Base-by-base conservation (phyloP, 306 rosid species). In the Mimosa pudica region DNA sequence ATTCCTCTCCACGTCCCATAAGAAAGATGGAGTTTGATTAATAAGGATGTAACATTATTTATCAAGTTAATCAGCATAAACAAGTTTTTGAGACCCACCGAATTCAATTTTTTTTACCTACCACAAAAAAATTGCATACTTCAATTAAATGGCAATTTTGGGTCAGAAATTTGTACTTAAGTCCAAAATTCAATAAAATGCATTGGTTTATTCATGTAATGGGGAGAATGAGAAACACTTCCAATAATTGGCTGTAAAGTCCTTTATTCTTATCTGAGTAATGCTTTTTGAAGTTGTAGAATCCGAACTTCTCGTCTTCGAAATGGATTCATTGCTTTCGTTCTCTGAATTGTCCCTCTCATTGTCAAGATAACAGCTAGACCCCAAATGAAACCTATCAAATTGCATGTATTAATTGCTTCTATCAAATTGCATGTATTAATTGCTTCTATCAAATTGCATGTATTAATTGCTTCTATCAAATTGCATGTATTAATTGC, bases 361-460 rank as follows among this genome's bases (percentile, higher is more conserved):
- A 5, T 63, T 6, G 77, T 84, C 84, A 62, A 83, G 47, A 7
- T 70, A 42, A 80, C 52, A 20, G 6, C 14, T 24, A 13, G 75
- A 68, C 51, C 61, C 87, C 30, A 32, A 38, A 38, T 76, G 70
- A 78, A 85, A 46, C 76, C 63, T 83, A 86, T 91, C 85, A 83
- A 82, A 83, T 82, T 89, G 73, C 74, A 46, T 33, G 2, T 51
- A 33, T 13, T 9, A 24, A 10, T 24, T 60, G 7, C 33, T 20
- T 60, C 33, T 83, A 86, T 91, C 85, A 83, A 82, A 83, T 82
- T 89, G 73, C 74, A 46, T 33, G 2, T 51, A 33, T 13, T n/a
- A n/a, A n/a, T n/a, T n/a, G n/a, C n/a, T n/a, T n/a, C 63, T 83
- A 86, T 91, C 85, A 83, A 82, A 83, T 82, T 89, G 73, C 74